Percentiles rank a stretch among this genome's conserved stretches.
phyloP scores from a whole-genome alignment of 1,284 basidiomycete genomes.

The Dichomitus squalens region DNA sequence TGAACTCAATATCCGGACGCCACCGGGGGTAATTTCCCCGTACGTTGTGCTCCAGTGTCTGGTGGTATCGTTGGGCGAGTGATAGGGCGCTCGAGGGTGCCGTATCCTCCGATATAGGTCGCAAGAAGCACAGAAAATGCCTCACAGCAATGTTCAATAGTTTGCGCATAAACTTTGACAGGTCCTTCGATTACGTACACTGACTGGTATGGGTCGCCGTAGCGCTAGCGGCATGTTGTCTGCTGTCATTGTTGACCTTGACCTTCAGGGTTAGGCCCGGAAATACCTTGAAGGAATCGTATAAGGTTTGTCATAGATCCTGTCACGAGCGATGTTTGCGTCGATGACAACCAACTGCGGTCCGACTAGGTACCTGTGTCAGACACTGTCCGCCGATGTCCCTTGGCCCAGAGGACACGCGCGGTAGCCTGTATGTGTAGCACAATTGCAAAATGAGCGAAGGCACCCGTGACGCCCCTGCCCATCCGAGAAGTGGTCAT shows the following conservation, averaged over 20 bases:
- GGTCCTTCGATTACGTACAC: not conserved
- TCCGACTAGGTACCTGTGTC: not conserved
- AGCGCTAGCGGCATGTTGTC: not conserved
- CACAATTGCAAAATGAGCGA: too few species aligned
- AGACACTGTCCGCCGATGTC: too few species aligned
- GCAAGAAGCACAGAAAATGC: slow-evolving; percentile 10
- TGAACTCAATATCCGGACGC: slow-evolving; percentile 6
- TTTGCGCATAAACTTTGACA: not conserved
- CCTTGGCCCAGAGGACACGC: too few species aligned
- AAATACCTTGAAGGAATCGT: too few species aligned
- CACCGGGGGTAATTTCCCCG: slow-evolving; percentile 1
- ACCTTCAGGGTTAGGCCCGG: slow-evolving; percentile 11
- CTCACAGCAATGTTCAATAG: not conserved
- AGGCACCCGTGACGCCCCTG: too few species aligned
- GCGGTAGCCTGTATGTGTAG: too few species aligned
- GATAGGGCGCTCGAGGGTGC: not conserved
- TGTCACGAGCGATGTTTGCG: not conserved
- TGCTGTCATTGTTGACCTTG: not conserved
- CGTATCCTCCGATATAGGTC: slow-evolving; percentile 14
- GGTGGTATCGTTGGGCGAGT: not conserved
- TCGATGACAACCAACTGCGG: slow-evolving; percentile 5
- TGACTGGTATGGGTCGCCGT: not conserved
- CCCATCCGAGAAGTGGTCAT: too few species aligned
- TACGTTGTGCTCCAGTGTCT: not conserved
- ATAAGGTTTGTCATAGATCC: not conserved